Evolutionary conservation across 495 filamentous ascomycete species (phyloP).

Genomic region (Apodospora peruviana): DNA sequence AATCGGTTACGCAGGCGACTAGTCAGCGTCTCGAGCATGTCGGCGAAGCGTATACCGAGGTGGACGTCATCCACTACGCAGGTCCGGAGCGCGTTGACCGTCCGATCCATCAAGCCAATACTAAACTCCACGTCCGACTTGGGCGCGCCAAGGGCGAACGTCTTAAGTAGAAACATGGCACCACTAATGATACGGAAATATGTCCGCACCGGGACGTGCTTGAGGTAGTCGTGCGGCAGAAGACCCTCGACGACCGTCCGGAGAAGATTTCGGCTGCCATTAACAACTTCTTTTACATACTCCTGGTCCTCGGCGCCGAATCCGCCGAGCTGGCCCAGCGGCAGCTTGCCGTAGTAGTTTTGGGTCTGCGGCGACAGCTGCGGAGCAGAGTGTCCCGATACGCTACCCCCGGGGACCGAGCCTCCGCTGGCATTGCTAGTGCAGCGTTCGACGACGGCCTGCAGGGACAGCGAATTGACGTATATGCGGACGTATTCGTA

Average conservation of each 20-base stretch:
- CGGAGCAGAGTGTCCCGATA: conserved; percentile 34
- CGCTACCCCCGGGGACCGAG: conserved; percentile 28
- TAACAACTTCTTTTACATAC: conserved; percentile 84
- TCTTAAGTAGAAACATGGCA: conserved; percentile 90
- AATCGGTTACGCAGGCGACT: conserved; percentile 69
- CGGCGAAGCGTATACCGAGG: conserved; percentile 89
- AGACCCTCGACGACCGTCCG: conserved; percentile 77
- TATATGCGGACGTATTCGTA: conserved; percentile 88
- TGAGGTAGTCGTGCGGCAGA: conserved; percentile 74
- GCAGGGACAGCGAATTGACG: conserved; percentile 85
- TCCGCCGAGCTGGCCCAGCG: conserved; percentile 49
- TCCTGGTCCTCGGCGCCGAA: conserved; percentile 59
- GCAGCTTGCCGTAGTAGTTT: conserved; percentile 51
- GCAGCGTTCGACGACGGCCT: conserved; percentile 92
- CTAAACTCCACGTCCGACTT: conserved; percentile 82
- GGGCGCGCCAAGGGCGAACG: conserved; percentile 86
- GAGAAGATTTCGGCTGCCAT: conserved; percentile 78
- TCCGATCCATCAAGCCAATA: conserved; percentile 72
- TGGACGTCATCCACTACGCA: conserved; percentile 95
- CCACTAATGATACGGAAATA: conserved; percentile 93
- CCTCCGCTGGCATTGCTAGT: conserved; percentile 59
- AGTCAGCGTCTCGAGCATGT: conserved; percentile 77
- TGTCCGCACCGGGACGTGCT: conserved; percentile 87
- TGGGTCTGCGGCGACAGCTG: conserved; percentile 54
- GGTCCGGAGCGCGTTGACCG: conserved; percentile 71